These are phyloP conservation scores for Tulasnella sp. DNA, from an alignment of 768 basidiomycete species.

Conservation along the genomic window DNA sequence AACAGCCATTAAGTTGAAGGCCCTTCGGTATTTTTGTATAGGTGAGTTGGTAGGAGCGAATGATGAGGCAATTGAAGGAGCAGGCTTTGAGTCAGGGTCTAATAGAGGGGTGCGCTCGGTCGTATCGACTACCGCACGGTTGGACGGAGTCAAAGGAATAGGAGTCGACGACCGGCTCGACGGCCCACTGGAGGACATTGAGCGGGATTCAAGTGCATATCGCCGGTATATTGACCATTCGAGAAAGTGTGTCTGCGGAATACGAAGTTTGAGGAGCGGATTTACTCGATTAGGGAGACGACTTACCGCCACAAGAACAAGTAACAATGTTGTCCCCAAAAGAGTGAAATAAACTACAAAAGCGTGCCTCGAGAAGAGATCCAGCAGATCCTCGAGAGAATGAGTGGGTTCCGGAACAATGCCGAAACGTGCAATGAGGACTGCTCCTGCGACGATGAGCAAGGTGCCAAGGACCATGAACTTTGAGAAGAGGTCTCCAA, in stretches of 20 bases:
- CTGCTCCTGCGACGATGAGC: slow-evolving; percentile 78
- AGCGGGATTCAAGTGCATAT: background rate
- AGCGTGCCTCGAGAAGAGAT: slow-evolving; percentile 56
- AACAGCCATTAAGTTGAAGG: slow-evolving; percentile 44
- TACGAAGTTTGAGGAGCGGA: background rate
- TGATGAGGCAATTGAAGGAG: slow-evolving; percentile 13
- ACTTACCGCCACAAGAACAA: slow-evolving; percentile 53
- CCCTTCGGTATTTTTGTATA: slow-evolving; percentile 18
- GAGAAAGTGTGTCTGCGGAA: slow-evolving; percentile 51
- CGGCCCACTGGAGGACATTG: background rate
- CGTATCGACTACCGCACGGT: background rate
- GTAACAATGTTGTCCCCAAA: slow-evolving; percentile 45
- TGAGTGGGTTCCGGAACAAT: slow-evolving; percentile 82
- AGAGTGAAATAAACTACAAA: slow-evolving; percentile 76
- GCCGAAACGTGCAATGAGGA: slow-evolving; percentile 82
- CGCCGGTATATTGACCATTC: slow-evolving; percentile 45
- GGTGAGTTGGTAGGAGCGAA: slow-evolving; percentile 13
- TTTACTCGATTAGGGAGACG: background rate
- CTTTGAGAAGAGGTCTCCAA: slow-evolving; percentile 74
- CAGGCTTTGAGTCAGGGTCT: background rate
- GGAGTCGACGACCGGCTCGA: background rate
- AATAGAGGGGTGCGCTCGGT: slow-evolving; percentile 26
- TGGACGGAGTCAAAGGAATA: slow-evolving; percentile 12
- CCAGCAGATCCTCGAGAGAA: slow-evolving; percentile 71
- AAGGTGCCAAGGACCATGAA: slow-evolving; percentile 80